Base-by-base conservation (phyloP, 495 filamentous ascomycete species). In the Aspergillus sclerotiicarbonarius region DNA sequence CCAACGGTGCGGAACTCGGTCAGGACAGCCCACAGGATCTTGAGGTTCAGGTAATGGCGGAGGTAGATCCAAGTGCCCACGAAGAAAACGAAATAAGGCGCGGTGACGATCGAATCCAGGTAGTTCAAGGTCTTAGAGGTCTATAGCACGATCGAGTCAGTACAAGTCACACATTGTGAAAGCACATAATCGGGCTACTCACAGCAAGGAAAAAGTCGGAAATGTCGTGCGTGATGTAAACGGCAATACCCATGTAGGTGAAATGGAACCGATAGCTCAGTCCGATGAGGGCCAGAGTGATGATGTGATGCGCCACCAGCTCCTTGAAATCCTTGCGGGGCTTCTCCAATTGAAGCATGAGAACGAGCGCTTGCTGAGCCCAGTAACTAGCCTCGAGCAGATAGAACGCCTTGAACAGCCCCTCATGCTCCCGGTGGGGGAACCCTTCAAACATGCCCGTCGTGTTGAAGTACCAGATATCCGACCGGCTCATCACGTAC, bases 391-490 rank as follows among this genome's bases (percentile, higher is more conserved):
- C 95, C 76, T 98, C 89, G 63, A 98, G 87, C 49, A 98, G 77
- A 65, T 98, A 98, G 70, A 97, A 98, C 20, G 92, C 89, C 81
- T 98, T 98, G 84, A 98, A 96, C n/a, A 81, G 54, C 39, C 75
- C 88, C 49, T 90, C 90, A 67, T 95, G 93, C 48, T 88, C 87
- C 60, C 83, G 81, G 73, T 98, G 94, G 16, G 94, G 94, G 76
- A 90, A 98, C 8, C 77, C 79, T 72, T 95, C 92, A 68, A 93
- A 98, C 90, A 97, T 96, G 58, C 83, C 91, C 32, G 73, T 78
- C 7, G 90, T 95, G 74, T 96, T 92, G 82, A 98, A 98, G 71
- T 96, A 98, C 94, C 94, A 98, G n/a, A 98, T 83, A 10, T 91
- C 87, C 8, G 91, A 90, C 25, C 83, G 80, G 62, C 80, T 87